Evolutionary conservation across 352 stramenopile genomes (phyloP).

Genomic region (Phytophthora cactorum): DNA sequence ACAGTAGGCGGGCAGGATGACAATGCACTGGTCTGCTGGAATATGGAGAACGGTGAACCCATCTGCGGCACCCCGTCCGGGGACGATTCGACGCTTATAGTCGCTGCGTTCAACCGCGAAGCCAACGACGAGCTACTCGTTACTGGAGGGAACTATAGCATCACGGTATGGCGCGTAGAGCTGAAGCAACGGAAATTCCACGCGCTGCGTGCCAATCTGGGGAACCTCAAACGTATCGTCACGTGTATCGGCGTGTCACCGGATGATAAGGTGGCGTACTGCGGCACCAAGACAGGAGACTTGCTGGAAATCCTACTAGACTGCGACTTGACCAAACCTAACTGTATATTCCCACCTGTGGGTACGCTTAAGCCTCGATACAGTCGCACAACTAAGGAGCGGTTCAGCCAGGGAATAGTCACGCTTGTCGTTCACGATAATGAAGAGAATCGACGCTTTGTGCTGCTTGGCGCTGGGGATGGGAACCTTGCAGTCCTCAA

Average conservation of each 20-base stretch:
- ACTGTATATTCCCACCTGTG: conserved; percentile 78
- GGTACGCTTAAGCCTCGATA: conserved; percentile 88
- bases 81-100: conserved; percentile 90
- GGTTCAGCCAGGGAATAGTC: conserved; percentile 93
- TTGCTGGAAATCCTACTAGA: conserved; percentile 95
- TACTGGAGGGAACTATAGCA: conserved; percentile 94
- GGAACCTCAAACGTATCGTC: conserved; percentile 94
- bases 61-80: conserved; percentile 95
- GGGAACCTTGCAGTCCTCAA: conserved; percentile 82
- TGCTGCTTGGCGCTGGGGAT: conserved; percentile 93
- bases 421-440: conserved; percentile 89
- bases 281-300: conserved; percentile 96
- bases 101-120: conserved; percentile 86
- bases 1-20: conserved; percentile 96
- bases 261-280: conserved; percentile 94
- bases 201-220: conserved; percentile 93
- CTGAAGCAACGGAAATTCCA: conserved; percentile 94
- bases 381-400: conserved; percentile 90
- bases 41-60: conserved; percentile 86
- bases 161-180: conserved; percentile 90
- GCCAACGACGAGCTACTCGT: conserved; percentile 94
- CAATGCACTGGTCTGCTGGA: conserved; percentile 97
- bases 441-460: conserved; percentile 85
- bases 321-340: conserved; percentile 93
- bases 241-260: conserved; percentile 92